Evolutionary conservation across 805 yeast genomes (phyloP).

Genomic region (Diddensiella transvaalensis): DNA sequence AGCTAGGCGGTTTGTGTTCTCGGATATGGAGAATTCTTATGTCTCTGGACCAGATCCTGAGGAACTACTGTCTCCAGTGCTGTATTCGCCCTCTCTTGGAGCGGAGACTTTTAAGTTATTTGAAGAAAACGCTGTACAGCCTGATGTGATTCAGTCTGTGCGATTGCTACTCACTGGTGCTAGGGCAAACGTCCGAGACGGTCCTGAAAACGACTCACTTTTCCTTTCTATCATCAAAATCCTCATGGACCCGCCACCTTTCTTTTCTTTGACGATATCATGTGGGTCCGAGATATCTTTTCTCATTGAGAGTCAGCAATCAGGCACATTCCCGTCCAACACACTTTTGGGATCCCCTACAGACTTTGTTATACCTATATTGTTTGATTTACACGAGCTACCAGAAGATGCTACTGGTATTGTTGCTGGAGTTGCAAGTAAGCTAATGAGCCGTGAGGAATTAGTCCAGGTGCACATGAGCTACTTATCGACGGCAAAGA

Average conservation of each 20-base stretch:
- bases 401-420: slow-evolving; percentile 64
- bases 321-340: slow-evolving; percentile 43
- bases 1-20: slow-evolving; percentile 42
- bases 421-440: slow-evolving; percentile 60
- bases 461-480: slow-evolving; percentile 41
- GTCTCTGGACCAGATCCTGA: slow-evolving; percentile 22
- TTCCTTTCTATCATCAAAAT: slow-evolving; percentile 40
- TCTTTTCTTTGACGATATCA: slow-evolving; percentile 31
- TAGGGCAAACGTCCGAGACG: slow-evolving; percentile 45
- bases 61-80: background rate
- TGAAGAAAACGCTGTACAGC: slow-evolving; percentile 38
- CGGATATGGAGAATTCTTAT: slow-evolving; percentile 44
- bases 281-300: slow-evolving; percentile 29
- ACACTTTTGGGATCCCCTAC: slow-evolving; percentile 53
- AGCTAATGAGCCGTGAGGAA: slow-evolving; percentile 37
- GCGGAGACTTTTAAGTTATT: slow-evolving; percentile 14
- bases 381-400: slow-evolving; percentile 49
- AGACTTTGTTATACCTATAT: slow-evolving; percentile 55
- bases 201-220: slow-evolving; percentile 32
- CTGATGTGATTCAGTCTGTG: slow-evolving; percentile 40
- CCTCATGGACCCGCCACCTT: slow-evolving; percentile 30
- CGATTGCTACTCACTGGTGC: slow-evolving; percentile 57
- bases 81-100: slow-evolving; percentile 7
- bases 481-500: slow-evolving; percentile 57
- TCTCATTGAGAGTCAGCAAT: slow-evolving; percentile 24